Evolutionary conservation across 1,284 basidiomycete species (phyloP).

Genomic region (Austroboletus rostrupii): DNA sequence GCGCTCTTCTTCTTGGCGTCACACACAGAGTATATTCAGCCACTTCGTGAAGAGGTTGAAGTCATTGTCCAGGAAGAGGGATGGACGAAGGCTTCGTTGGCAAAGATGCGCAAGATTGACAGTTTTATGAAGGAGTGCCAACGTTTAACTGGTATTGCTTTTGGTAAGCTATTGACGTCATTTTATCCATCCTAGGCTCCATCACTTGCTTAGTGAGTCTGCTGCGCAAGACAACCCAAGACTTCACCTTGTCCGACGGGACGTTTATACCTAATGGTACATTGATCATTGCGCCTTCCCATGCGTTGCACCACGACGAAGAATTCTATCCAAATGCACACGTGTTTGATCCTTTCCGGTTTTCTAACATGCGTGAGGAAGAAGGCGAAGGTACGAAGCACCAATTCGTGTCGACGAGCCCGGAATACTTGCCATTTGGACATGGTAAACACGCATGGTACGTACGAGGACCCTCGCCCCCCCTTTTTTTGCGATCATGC

Average conservation of each 20-base stretch:
- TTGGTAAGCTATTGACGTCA: constrained; percentile 19
- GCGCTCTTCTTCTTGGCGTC: constrained; percentile 35
- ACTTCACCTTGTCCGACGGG: not conserved
- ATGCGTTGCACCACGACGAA: not conserved
- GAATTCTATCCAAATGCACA: not conserved
- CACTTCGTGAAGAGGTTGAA: constrained; percentile 43
- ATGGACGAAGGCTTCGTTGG: constrained; percentile 39
- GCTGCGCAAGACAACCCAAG: not conserved
- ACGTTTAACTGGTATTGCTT: constrained; percentile 28
- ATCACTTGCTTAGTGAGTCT: not conserved
- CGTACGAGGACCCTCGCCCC: not conserved
- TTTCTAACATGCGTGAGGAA: not conserved
- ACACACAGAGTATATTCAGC: constrained; percentile 34
- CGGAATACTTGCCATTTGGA: not conserved
- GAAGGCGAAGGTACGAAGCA: not conserved
- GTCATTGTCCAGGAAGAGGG: constrained; percentile 29
- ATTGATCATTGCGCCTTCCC: not conserved
- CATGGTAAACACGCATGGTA: not conserved
- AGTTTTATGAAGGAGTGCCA: constrained; percentile 44
- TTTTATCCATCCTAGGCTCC: not conserved
- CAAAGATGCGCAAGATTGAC: constrained; percentile 41
- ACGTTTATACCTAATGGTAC: not conserved
- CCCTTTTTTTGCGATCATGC: not conserved
- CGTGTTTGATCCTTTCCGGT: not conserved
- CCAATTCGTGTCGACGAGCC: not conserved